Percentiles rank a stretch among this genome's conserved stretches.
Conservation (phyloP, 2,329 filamentous ascomycete species). For the Aspergillus alliaceus region DNA sequence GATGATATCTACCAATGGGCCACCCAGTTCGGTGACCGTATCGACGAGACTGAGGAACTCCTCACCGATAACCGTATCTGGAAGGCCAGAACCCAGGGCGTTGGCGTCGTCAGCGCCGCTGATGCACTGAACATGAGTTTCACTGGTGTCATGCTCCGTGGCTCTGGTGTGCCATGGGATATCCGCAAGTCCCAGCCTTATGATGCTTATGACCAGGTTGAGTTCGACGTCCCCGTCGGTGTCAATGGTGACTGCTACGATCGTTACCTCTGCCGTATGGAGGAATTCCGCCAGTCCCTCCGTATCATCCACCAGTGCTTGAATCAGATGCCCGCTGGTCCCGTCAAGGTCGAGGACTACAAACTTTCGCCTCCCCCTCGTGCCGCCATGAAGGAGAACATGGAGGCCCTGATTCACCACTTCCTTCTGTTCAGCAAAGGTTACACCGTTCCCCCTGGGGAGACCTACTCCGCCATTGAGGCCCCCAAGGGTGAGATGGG, state of each 20-base stretch:
- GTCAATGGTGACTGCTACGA: constrained; percentile 99
- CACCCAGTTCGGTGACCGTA: constrained; percentile 96
- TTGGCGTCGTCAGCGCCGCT: constrained; percentile 85
- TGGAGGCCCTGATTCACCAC: constrained; percentile 99
- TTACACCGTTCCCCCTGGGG: constrained; percentile 92
- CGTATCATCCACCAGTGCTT: constrained; percentile 98
- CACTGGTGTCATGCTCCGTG: constrained; percentile 95
- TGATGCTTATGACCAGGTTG: constrained; percentile 95
- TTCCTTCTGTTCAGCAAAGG: constrained; percentile 99
- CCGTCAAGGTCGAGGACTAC: constrained; percentile 96
- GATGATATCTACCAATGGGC: constrained; percentile 99
- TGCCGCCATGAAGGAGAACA: constrained; percentile 99
- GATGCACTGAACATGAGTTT: constrained; percentile 98
- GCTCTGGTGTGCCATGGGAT: constrained; percentile 94
- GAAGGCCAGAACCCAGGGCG: constrained; percentile 86
- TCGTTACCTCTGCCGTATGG: constrained; percentile 98
- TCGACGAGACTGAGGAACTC: constrained; percentile 98
- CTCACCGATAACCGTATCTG: constrained; percentile 99
- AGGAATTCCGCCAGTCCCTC: constrained; percentile 97
- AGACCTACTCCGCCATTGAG: constrained; percentile 97
- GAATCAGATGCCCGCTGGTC: constrained; percentile 97
- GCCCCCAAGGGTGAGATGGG: constrained; percentile 99
- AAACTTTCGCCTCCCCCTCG: constrained; percentile 96
- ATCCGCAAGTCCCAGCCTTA: constrained; percentile 96
- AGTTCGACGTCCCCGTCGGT: constrained; percentile 96